Percentiles rank a stretch among this genome's conserved stretches.
These are phyloP conservation scores for Alloteropsis semialata DNA, from an alignment of 176 grass and related monocot species.

Conservation along the genomic window DNA sequence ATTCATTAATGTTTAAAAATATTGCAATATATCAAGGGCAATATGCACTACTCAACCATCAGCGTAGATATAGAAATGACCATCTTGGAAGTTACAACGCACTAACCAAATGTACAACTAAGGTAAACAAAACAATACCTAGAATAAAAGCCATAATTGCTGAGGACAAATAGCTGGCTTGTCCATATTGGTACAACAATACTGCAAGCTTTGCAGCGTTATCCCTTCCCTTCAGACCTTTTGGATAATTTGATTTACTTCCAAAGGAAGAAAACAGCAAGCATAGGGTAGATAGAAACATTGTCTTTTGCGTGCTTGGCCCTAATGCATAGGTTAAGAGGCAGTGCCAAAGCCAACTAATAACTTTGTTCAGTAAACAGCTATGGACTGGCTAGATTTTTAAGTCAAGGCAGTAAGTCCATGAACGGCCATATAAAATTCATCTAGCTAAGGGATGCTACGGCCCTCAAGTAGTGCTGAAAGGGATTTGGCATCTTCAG, in stretches of 20 bases:
- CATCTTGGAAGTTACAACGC: not conserved
- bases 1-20: not conserved
- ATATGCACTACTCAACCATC: not conserved
- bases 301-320: constrained; percentile 34
- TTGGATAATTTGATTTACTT: constrained; percentile 32
- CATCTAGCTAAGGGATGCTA: not conserved
- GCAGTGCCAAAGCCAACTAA: constrained; percentile 37
- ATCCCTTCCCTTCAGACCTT: constrained; percentile 28
- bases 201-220: constrained; percentile 31
- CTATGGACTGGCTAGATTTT: not conserved
- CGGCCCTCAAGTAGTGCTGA: not conserved
- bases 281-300: constrained; percentile 37
- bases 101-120: not conserved
- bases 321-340: constrained; percentile 36
- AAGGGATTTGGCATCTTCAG: constrained; percentile 1
- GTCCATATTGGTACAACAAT: constrained; percentile 25
- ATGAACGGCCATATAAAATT: not conserved
- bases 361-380: constrained; percentile 27
- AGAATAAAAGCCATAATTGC: not conserved
- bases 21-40: not conserved
- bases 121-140: not conserved
- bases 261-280: constrained; percentile 4
- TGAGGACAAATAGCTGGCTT: constrained; percentile 19
- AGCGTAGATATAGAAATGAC: not conserved
- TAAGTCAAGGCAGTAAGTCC: constrained; percentile 23